Evolutionary conservation across 1,139 yeast species (phyloP), one percentile per base, ranked within the genome.

Genomic region (Magnusiomyces suaveolens): DNA sequence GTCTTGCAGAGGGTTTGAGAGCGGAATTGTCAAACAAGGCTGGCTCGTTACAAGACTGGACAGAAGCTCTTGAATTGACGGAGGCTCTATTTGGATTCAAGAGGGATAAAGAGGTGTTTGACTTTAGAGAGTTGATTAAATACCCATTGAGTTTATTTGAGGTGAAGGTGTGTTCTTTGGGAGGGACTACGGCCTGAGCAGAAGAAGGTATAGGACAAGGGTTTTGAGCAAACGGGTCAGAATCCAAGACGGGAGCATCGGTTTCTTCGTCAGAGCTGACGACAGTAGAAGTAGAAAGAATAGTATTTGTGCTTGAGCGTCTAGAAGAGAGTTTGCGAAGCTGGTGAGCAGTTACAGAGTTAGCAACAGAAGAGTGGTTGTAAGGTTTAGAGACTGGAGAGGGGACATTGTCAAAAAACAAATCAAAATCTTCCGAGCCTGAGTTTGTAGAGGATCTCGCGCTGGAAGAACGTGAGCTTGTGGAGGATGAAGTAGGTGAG

Each of bases 101-200:
- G 2, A 52, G 54, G 0, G 54, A 38, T 14, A 53, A 43, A 23
- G 60, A 55, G 8, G 62, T 58, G 23, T 57, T 53, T 10, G 63
- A 58, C 50, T 62, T 62, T 43, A 61, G 54, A 10, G 63, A 55
- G 32, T 56, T 55, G 32, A 60, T 58, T n/a, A 62, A 60, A 46
- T 62, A 60, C 10, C 63, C 60, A 51, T 60, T 60, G 36, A 61
- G 59, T 47, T 60, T 58, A 48, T 58, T 49, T 18, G 57, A 44
- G 8, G 52, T 44, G 18, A 52, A 58, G 52, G 53, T 46, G 51
- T 50, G 54, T 12, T 56, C 52, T 29, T 48, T 32, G 25, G 43
- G 51, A n/a, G 50, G 25, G 14, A 21, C 10, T 3, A 26, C 18
- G 16, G 46, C 21, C n/a, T 39, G 21, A 16, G n/a, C 8, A 39